Evolutionary conservation across 805 yeast genomes (phyloP).

Genomic region (Schwanniomyces sp.): DNA sequence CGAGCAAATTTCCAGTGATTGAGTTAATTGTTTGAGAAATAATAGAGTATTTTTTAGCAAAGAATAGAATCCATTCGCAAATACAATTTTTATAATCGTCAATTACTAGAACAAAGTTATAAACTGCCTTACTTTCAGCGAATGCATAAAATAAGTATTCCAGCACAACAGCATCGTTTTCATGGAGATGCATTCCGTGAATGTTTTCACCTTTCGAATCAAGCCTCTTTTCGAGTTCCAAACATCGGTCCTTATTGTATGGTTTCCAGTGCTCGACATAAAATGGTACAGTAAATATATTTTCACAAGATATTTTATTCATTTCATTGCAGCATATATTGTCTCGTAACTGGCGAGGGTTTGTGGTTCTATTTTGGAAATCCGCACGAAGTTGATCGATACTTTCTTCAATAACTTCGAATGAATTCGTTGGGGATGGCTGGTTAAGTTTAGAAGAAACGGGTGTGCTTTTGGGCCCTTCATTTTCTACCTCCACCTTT

Average conservation of each 20-base stretch:
- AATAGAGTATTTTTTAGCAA: constrained; percentile 2
- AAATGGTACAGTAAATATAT: not conserved
- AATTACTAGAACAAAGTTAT: not conserved
- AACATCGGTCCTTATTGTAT: not conserved
- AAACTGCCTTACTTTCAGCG: not conserved
- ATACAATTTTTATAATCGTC: constrained; percentile 1
- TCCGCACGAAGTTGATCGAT: not conserved
- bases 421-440: not conserved
- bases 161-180: constrained; percentile 1
- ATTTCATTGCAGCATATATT: too few relatives aligned
- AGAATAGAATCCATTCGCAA: not conserved
- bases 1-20: constrained; percentile 1
- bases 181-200: not conserved
- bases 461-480: not conserved
- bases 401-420: not conserved
- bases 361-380: not conserved
- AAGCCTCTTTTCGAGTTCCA: not conserved
- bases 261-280: constrained; percentile 2
- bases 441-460: too few relatives aligned
- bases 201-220: not conserved
- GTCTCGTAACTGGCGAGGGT: too few relatives aligned
- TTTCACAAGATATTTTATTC: not conserved
- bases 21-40: not conserved
- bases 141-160: constrained; percentile 1
- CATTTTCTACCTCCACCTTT: not conserved